Conservation (phyloP, 176 grass and related monocot genomes). For the Areca catechu region DNA sequence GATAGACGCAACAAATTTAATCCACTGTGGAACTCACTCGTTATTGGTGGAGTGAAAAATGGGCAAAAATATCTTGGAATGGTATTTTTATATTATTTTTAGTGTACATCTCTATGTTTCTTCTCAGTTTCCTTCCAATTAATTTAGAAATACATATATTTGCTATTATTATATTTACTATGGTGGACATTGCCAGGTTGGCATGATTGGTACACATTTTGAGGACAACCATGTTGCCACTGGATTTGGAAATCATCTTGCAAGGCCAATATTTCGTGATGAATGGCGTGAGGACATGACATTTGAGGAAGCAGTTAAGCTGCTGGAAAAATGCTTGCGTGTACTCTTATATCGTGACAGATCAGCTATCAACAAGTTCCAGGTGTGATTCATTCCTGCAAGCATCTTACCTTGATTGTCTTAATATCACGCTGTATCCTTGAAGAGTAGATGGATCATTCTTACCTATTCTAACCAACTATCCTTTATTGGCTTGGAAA, state of each 20-base stretch:
- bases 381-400: constrained; percentile 35
- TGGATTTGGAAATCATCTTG: constrained; percentile 97
- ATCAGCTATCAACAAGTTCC: constrained; percentile 97
- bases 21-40: constrained; percentile 90
- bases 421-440: too few relatives aligned
- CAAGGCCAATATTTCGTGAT: constrained; percentile 79
- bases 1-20: constrained; percentile 96
- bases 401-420: neutral
- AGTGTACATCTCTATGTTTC: too few relatives aligned
- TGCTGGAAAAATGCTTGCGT: constrained; percentile 91
- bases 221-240: constrained; percentile 96
- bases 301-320: constrained; percentile 98
- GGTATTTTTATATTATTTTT: constrained; percentile 26
- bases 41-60: constrained; percentile 90
- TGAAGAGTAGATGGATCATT: too few relatives aligned
- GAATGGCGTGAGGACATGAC: constrained; percentile 91
- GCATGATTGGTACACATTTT: constrained; percentile 97
- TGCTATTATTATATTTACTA: constrained; percentile 7
- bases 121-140: too few relatives aligned
- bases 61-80: constrained; percentile 98
- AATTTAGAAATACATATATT: too few relatives aligned
- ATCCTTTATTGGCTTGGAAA: too few relatives aligned
- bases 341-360: constrained; percentile 96
- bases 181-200: constrained; percentile 35
- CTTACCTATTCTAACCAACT: too few relatives aligned